phyloP scores from a whole-genome alignment of 441 rosid genomes.

The Sinapis alba region DNA sequence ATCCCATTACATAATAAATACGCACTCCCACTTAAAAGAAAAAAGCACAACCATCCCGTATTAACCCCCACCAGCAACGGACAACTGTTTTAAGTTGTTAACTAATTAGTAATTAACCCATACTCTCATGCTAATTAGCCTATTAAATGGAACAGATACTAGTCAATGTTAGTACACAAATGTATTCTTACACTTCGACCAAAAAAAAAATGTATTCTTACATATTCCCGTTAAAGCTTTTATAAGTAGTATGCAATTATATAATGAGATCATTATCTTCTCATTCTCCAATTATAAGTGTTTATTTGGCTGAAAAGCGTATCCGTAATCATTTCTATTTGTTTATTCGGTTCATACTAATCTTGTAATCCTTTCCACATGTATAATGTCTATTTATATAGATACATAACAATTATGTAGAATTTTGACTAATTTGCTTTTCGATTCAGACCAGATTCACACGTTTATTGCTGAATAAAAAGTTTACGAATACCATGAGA shows the following conservation, averaged over 20 bases:
- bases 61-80: conserved; percentile 27
- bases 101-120: conserved; percentile 22
- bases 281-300: conserved; percentile 33
- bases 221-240: conserved; percentile 6
- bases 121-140: conserved; percentile 4
- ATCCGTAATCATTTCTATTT: conserved; percentile 17
- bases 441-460: conserved; percentile 17
- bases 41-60: not conserved
- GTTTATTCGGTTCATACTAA: conserved; percentile 6
- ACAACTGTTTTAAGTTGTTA: conserved; percentile 13
- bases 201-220: too few species aligned
- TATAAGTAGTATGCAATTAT: not conserved
- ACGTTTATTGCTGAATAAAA: conserved; percentile 8
- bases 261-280: conserved; percentile 23
- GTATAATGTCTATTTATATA: not conserved
- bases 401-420: not conserved
- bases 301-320: conserved; percentile 22
- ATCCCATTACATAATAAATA: conserved; percentile 10
- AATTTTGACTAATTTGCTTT: conserved; percentile 1
- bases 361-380: conserved; percentile 1
- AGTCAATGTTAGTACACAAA: conserved; percentile 16
- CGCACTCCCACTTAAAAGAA: not conserved
- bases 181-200: too few species aligned
- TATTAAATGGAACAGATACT: conserved; percentile 6
- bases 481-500: not conserved